Evolutionary conservation across 140 eudicot species (phyloP).

Genomic region (Stevia rebaudiana): DNA sequence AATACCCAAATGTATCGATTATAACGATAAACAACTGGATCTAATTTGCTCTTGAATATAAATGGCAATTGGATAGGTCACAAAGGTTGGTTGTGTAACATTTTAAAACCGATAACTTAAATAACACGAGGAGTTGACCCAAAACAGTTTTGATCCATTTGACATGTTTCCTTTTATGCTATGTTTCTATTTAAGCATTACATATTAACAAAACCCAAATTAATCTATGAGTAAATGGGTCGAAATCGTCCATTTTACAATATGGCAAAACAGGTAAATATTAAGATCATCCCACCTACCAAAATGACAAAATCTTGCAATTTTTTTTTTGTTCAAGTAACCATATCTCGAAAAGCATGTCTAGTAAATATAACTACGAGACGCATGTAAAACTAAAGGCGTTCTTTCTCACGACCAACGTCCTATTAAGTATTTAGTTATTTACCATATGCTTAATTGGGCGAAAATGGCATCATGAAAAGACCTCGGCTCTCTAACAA

Average conservation of each 20-base stretch:
- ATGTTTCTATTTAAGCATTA: background rate
- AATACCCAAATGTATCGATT: background rate
- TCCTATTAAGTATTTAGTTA: background rate
- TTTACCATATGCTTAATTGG: slow-evolving; percentile 12
- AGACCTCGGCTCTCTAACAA: slow-evolving; percentile 56
- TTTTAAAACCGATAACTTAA: background rate
- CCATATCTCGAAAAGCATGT: no score
- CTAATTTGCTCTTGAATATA: background rate
- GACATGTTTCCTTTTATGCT: no score
- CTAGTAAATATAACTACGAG: no score
- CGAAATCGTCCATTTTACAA: no score
- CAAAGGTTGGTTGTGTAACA: background rate
- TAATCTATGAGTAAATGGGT: background rate
- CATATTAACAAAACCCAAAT: background rate
- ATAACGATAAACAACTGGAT: background rate
- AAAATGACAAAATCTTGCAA: background rate
- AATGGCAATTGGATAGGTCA: background rate
- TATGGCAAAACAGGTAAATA: background rate
- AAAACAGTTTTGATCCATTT: no score
- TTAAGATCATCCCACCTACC: slow-evolving; percentile 10
- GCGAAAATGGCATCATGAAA: slow-evolving; percentile 34
- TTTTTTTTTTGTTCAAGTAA: no score
- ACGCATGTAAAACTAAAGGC: background rate
- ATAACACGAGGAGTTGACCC: no score
- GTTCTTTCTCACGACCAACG: background rate